These are phyloP conservation scores for Esteya vermicola DNA, from an alignment of 2,329 filamentous ascomycete species.

Conservation along the genomic window DNA sequence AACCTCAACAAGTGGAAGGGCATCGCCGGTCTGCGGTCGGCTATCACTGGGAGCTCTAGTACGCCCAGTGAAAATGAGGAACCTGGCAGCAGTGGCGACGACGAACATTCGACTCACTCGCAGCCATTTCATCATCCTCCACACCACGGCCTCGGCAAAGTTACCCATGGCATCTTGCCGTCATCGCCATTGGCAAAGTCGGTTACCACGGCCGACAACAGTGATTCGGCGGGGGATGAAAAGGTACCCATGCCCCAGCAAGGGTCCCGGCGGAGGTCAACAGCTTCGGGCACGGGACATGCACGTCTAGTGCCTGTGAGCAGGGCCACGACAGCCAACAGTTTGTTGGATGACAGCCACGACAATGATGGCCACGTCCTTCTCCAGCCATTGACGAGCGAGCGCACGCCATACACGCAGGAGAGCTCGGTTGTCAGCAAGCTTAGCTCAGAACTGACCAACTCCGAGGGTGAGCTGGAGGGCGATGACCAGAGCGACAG, in stretches of 20 bases:
- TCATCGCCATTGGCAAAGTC: slow-evolving; percentile 9
- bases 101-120: no score
- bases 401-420: slow-evolving; percentile 4
- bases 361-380: neutral
- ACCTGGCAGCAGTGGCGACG: no score
- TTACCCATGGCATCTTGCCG: slow-evolving; percentile 5
- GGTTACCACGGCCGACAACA: neutral
- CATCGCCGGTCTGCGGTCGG: slow-evolving; percentile 19
- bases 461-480: slow-evolving; percentile 16
- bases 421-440: slow-evolving; percentile 31
- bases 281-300: no score
- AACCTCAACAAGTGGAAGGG: slow-evolving; percentile 40
- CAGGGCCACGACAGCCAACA: no score
- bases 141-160: slow-evolving; percentile 8
- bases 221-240: neutral
- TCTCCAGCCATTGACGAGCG: neutral
- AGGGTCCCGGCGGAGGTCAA: neutral
- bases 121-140: no score
- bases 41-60: slow-evolving; percentile 2
- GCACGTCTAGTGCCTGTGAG: no score
- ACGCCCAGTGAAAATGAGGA: neutral
- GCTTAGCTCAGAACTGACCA: slow-evolving; percentile 41
- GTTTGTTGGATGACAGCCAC: no score
- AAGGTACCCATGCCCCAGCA: neutral
- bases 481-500: slow-evolving; percentile 1